Evolutionary conservation across 139 green algal species (phyloP).

Genomic region (Coelastrella sp.): DNA sequence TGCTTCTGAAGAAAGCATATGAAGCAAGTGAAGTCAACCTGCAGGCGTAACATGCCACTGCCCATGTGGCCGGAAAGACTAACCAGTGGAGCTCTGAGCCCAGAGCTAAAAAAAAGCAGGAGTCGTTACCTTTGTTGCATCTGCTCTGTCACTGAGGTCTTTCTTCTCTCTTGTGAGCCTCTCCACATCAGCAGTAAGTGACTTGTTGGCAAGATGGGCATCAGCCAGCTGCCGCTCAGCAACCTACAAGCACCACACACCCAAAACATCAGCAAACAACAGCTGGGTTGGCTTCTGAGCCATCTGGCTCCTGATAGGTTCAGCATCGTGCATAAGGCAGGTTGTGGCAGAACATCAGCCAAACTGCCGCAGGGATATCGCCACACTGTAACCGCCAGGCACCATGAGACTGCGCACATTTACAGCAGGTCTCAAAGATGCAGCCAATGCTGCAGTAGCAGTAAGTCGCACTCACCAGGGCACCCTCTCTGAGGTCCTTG

Average conservation of each 20-base stretch:
- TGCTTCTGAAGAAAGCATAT: neutral
- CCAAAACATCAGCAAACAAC: neutral
- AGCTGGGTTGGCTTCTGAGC: neutral
- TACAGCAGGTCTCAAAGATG: too few relatives aligned
- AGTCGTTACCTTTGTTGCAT: constrained; percentile 10
- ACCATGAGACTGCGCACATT: neutral
- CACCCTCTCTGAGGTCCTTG: constrained; percentile 24
- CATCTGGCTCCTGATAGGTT: neutral
- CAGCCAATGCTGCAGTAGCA: too few relatives aligned
- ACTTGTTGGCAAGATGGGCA: neutral
- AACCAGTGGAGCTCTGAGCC: neutral
- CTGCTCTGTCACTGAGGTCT: constrained; percentile 3
- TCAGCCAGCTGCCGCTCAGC: constrained; percentile 40
- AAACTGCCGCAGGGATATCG: neutral
- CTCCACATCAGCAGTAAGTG: constrained; percentile 32
- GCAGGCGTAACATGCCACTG: neutral
- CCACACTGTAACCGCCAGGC: neutral
- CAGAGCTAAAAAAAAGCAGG: too few relatives aligned
- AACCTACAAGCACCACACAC: constrained; percentile 12
- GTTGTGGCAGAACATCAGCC: neutral
- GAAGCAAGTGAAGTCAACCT: neutral
- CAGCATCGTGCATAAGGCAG: neutral
- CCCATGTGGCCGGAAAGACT: neutral
- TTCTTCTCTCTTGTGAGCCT: constrained; percentile 33
- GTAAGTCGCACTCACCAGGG: neutral